Percentiles rank a stretch among this genome's conserved stretches.
These are phyloP conservation scores for Fusarium sp. DNA, from an alignment of 2,329 filamentous ascomycete species.

Conservation along the genomic window DNA sequence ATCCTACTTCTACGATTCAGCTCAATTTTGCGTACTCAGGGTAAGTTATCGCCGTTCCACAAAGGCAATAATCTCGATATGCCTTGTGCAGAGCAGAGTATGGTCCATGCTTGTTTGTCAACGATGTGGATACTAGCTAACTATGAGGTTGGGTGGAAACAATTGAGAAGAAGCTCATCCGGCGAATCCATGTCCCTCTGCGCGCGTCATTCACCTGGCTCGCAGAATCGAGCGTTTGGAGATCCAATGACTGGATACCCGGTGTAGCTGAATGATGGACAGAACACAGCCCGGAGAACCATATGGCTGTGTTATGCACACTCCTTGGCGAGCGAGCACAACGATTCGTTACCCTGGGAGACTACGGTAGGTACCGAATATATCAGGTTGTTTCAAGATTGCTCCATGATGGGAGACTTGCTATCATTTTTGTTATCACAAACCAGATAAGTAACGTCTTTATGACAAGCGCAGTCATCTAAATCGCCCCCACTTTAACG, in stretches of 20 bases:
- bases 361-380: constrained; percentile 15
- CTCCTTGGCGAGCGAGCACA: constrained; percentile 19
- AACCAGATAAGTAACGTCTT: constrained; percentile 14
- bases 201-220: constrained; percentile 28
- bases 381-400: constrained; percentile 16
- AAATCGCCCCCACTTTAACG: constrained; percentile 10
- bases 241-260: constrained; percentile 21
- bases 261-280: constrained; percentile 10
- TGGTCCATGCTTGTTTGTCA: neutral
- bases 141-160: constrained; percentile 3
- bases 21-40: neutral
- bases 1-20: constrained; percentile 13
- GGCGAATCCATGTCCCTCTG: constrained; percentile 6
- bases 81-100: constrained; percentile 1
- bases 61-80: constrained; percentile 8
- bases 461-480: constrained; percentile 19
- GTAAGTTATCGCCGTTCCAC: neutral
- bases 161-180: constrained; percentile 5
- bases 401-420: constrained; percentile 32
- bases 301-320: constrained; percentile 33
- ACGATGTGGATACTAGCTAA: neutral
- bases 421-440: neutral
- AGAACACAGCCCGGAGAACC: neutral
- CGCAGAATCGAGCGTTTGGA: constrained; percentile 32
- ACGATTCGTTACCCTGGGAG: constrained; percentile 11